Percentiles rank a stretch among this genome's conserved stretches.
Evolutionary conservation across 139 green algal genomes (phyloP).

Genomic region (Closterium sp.): DNA sequence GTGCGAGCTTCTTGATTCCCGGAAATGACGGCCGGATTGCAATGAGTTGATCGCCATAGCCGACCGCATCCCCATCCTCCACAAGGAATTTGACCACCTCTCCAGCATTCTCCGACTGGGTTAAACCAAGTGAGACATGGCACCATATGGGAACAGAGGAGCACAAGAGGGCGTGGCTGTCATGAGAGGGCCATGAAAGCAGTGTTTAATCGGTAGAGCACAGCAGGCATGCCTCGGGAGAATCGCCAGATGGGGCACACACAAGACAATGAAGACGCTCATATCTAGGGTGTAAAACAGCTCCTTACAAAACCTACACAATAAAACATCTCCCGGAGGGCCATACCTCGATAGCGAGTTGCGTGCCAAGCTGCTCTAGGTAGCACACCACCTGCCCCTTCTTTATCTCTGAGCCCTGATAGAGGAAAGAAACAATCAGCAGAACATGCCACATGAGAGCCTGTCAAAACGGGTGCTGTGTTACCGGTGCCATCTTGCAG

Average conservation of each 20-base stretch:
- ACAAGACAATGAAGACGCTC: too few species aligned
- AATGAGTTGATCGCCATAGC: neutral
- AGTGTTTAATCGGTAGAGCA: too few species aligned
- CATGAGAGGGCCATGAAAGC: too few species aligned
- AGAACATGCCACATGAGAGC: neutral
- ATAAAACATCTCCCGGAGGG: too few species aligned
- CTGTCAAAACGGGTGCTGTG: neutral
- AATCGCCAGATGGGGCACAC: too few species aligned
- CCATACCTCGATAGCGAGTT: slow-evolving; percentile 70
- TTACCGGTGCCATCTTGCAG: too few species aligned
- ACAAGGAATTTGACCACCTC: neutral
- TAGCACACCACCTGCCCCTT: slow-evolving; percentile 80
- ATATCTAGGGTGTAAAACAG: too few species aligned
- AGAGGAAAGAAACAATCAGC: neutral
- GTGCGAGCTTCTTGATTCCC: neutral
- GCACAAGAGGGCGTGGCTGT: too few species aligned
- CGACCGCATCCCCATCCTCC: neutral
- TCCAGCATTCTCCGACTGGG: neutral
- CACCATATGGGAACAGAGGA: too few species aligned
- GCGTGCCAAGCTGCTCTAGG: slow-evolving; percentile 94
- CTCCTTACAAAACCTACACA: too few species aligned
- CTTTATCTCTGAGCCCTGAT: slow-evolving; percentile 64
- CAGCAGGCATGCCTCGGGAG: too few species aligned
- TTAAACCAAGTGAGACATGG: too few species aligned
- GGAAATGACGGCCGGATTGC: neutral